Base-by-base conservation (phyloP, 78 protist genomes). In the Pelomyxa schiedti region DNA sequence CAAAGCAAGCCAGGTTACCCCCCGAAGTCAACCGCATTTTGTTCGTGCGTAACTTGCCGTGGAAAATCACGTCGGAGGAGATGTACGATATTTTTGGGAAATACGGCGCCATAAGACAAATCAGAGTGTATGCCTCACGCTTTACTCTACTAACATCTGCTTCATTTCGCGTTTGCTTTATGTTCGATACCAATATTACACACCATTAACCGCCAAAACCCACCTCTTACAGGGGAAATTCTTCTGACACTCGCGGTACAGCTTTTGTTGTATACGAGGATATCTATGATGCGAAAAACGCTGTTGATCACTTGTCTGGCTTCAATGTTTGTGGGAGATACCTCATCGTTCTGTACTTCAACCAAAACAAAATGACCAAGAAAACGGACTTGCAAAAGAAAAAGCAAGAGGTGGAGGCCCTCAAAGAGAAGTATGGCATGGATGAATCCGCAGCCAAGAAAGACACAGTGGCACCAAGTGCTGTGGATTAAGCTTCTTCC, bases 241-340 rank as follows among this genome's bases (percentile, higher is more conserved):
- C 86, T 24, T 16, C 66, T 3, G 95, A 91, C 5, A 92, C 96
- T 1, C 41, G 40, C 0, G 97, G 97, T 0, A 89, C 92, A 0
- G 97, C 97, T 0, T 92, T 83, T 65, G 96, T 94, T 1, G 93
- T 92, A 28, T 94, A 83, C 66, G 97, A 94, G 42, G 96, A 92
- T 58, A 90, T 94, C 3, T 92, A 76, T 70, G 97, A 92, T 26
- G 97, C 97, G 6, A 94, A 93, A 75, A 83, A 77, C 39, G 97
- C 97, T 6, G 66, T 79, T 42, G 97, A 94, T 8, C 87, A 92
- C 63, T 43, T 93, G 36, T 38, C 77, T 1, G 96, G 96, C 38
- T 93, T 90, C 85, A 90, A 82, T 84, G 90, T 93, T 16, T 4
- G 29, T 29, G 90, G 90, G 3, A 71, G 96, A 4, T 92, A 86